Evolutionary conservation across 208 protist genomes (phyloP), one percentile per base, ranked within the genome.

Genomic region (Polymyxa betae): DNA sequence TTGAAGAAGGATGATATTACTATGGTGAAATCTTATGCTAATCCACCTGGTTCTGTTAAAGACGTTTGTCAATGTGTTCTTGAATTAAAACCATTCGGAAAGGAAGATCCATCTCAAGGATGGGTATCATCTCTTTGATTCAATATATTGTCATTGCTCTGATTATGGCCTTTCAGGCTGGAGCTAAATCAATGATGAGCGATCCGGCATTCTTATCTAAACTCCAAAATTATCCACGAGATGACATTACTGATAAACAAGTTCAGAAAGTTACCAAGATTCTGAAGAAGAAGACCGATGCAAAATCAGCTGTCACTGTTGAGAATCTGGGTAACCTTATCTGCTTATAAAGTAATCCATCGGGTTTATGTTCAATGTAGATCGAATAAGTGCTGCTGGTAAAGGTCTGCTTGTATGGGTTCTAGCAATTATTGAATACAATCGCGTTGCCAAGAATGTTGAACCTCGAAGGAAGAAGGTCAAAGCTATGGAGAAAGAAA

Each of bases 391-490:
- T 44, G 54, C 32, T 88, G 97, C 98, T 35, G 97, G 96, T 68
- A 96, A 95, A 1, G 96, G 95, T 0, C 93, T 99, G 45, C 97
- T 98, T 94, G 96, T 96, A 60, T 99, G 98, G 98, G 97, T 99
- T 32, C 94, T 96, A 92, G 97, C 98, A 68, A 98, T 99, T 94
- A 96, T 98, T 88, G 95, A 97, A 89, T 99, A 99, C 95, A 98
- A 98, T 94, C 95, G 96, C 88, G 97, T 98, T 10, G 96, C 96
- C 38, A 98, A 98, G 94, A 97, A 96, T 89, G 98, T 99, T 38
- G 95, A 97, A 35, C 98, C 98, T 38, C 99, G 98, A 93, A 95
- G 97, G 89, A 94, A 97, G 93, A 94, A 94, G 10, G 98, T 99
- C 90, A 95, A 95, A 20, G 94, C 97, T 90, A 95, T 97, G 90